Evolutionary conservation across 2,329 filamentous ascomycete genomes (phyloP).

Genomic region (Stemphylium vesicarium): DNA sequence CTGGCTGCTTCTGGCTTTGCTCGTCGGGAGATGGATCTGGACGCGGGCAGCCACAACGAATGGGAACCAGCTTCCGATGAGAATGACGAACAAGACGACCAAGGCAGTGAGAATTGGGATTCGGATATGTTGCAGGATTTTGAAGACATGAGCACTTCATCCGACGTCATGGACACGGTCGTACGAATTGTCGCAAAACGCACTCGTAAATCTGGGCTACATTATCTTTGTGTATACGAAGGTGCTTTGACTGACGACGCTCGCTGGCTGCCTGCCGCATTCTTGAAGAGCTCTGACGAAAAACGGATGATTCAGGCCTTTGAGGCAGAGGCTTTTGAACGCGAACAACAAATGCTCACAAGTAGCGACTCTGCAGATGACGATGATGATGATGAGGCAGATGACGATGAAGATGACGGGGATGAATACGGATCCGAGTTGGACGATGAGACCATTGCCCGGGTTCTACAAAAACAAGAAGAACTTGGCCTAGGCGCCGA

Average conservation of each 20-base stretch:
- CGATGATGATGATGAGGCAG: slow-evolving; percentile 25
- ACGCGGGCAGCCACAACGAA: slow-evolving; percentile 41
- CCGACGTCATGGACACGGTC: slow-evolving; percentile 53
- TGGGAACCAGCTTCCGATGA: slow-evolving; percentile 33
- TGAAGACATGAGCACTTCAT: slow-evolving; percentile 58
- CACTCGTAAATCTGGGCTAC: slow-evolving; percentile 52
- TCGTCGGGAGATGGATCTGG: slow-evolving; percentile 44
- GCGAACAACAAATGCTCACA: slow-evolving; percentile 26
- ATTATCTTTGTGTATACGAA: slow-evolving; percentile 61
- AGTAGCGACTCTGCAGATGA: slow-evolving; percentile 24
- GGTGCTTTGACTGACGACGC: slow-evolving; percentile 55
- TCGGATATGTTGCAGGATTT: slow-evolving; percentile 55
- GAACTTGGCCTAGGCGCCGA: slow-evolving; percentile 67
- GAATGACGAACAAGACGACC: slow-evolving; percentile 14
- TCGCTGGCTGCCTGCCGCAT: slow-evolving; percentile 54
- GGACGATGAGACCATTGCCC: slow-evolving; percentile 68
- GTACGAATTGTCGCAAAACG: slow-evolving; percentile 55
- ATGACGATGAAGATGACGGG: slow-evolving; percentile 62
- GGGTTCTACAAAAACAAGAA: slow-evolving; percentile 66
- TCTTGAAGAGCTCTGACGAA: slow-evolving; percentile 32
- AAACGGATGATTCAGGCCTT: slow-evolving; percentile 37
- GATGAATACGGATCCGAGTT: slow-evolving; percentile 48
- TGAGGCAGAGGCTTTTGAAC: slow-evolving; percentile 27
- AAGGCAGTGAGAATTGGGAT: slow-evolving; percentile 49
- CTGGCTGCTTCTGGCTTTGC: slow-evolving; percentile 34